These are phyloP conservation scores for Xylaria castorea DNA, from an alignment of 495 filamentous ascomycete genomes.

Conservation along the genomic window DNA sequence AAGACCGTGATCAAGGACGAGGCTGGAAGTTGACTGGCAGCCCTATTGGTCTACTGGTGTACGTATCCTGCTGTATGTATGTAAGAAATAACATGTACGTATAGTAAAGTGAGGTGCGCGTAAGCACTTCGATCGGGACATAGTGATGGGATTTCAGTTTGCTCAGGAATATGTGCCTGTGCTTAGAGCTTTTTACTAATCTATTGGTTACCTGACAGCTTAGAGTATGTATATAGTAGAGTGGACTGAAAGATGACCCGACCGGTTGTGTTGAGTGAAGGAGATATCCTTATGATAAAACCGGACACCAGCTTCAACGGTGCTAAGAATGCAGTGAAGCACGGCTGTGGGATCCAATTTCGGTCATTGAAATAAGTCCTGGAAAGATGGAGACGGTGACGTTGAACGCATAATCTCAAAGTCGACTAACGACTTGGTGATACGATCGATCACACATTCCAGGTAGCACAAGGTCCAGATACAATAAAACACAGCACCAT, in stretches of 20 bases:
- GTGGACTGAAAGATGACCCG: not conserved
- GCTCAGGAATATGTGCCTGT: not conserved
- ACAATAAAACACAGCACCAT: not conserved
- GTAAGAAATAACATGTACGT: slow-evolving; percentile 19
- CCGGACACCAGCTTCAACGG: not conserved
- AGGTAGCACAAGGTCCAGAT: not conserved
- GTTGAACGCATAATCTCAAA: not conserved
- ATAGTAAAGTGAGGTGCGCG: not conserved
- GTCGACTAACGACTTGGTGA: not conserved
- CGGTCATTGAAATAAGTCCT: not conserved
- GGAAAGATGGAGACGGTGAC: not conserved
- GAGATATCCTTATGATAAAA: not conserved
- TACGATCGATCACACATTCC: not conserved
- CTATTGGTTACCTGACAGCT: not conserved
- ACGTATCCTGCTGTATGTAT: slow-evolving; percentile 26
- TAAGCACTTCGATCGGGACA: not conserved
- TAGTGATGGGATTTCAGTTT: not conserved
- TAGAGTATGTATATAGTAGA: not conserved
- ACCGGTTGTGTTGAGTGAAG: not conserved
- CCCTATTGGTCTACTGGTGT: slow-evolving; percentile 1
- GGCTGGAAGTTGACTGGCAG: not conserved
- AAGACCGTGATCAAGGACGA: not conserved
- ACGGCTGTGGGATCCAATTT: too few relatives aligned
- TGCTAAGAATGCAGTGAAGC: not conserved
- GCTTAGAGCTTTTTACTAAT: too few relatives aligned